A percentile compares a stretch with the other conserved stretches of the same genome.
Evolutionary conservation across 306 rosid species (phyloP).

Genomic region (Lablab purpureus): DNA sequence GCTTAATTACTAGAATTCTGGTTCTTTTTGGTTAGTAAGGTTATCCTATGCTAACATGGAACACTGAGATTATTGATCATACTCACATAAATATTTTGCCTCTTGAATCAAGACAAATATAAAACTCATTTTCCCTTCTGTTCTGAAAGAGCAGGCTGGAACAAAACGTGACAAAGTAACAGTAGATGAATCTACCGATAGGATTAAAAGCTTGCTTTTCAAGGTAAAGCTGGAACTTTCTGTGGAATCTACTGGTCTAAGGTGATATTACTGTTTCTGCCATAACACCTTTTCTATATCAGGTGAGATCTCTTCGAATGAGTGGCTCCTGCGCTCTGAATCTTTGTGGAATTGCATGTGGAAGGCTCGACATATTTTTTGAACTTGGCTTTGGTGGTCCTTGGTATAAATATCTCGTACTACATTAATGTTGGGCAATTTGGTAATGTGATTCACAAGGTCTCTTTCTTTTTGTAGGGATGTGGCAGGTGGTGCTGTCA

Average conservation of each 20-base stretch:
- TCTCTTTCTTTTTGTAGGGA: conserved; percentile 67
- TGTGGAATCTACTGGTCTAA: conserved; percentile 32
- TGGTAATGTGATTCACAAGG: conserved; percentile 33
- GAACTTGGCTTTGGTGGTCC: conserved; percentile 89
- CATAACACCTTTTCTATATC: conserved; percentile 41
- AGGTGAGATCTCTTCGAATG: conserved; percentile 97
- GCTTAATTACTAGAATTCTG: conserved; percentile 10
- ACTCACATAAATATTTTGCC: conserved; percentile 25
- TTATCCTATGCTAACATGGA: conserved; percentile 13
- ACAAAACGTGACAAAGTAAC: conserved; percentile 75
- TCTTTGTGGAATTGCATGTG: conserved; percentile 97
- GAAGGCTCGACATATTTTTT: conserved; percentile 86
- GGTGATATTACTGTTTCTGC: conserved; percentile 36
- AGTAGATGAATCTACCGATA: conserved; percentile 71
- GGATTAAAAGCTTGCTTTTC: conserved; percentile 80
- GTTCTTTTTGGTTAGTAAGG: conserved; percentile 12
- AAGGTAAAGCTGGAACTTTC: conserved; percentile 64
- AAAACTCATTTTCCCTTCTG: conserved; percentile 31
- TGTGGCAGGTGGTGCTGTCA: conserved; percentile 97
- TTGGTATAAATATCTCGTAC: conserved; percentile 68
- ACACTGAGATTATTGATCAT: conserved; percentile 21
- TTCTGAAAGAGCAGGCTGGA: conserved; percentile 78
- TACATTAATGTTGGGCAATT: conserved; percentile 9
- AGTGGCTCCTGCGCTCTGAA: conserved; percentile 93
- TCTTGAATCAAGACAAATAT: conserved; percentile 29